Evolutionary conservation across 805 yeast genomes (phyloP).

Genomic region (Spencermartinsiella europaea): DNA sequence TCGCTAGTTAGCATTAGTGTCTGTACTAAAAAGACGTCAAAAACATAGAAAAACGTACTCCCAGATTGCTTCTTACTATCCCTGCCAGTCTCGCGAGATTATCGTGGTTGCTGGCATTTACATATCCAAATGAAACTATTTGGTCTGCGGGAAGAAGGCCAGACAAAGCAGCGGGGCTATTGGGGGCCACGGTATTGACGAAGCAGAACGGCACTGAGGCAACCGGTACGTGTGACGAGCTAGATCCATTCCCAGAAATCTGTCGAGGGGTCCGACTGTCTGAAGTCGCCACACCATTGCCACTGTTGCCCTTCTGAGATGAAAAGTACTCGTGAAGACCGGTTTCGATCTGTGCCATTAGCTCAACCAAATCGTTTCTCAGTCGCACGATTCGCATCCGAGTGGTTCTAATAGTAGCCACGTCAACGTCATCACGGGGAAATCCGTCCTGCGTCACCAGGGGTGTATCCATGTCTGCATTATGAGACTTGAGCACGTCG

Average conservation of each 20-base stretch:
- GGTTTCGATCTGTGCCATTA: conserved; percentile 44
- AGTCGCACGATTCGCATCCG: conserved; percentile 62
- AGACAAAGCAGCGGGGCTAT: conserved; percentile 53
- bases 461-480: conserved; percentile 58
- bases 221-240: background rate
- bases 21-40: background rate
- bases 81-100: conserved; percentile 40
- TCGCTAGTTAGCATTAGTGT: conserved; percentile 29
- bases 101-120: conserved; percentile 53
- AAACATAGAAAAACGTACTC: background rate
- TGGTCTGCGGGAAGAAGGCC: conserved; percentile 55
- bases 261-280: background rate
- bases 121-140: conserved; percentile 48
- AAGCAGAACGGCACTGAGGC: conserved; percentile 26
- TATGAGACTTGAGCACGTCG: conserved; percentile 40
- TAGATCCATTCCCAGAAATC: background rate
- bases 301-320: background rate
- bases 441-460: conserved; percentile 71
- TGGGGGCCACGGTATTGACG: conserved; percentile 43
- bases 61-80: conserved; percentile 36
- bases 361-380: conserved; percentile 58
- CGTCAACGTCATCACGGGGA: conserved; percentile 81
- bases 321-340: conserved; percentile 42
- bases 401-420: conserved; percentile 56
- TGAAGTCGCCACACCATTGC: background rate